Evolutionary conservation across 805 yeast genomes (phyloP).

Genomic region (Nakazawaea ishiwadae): DNA sequence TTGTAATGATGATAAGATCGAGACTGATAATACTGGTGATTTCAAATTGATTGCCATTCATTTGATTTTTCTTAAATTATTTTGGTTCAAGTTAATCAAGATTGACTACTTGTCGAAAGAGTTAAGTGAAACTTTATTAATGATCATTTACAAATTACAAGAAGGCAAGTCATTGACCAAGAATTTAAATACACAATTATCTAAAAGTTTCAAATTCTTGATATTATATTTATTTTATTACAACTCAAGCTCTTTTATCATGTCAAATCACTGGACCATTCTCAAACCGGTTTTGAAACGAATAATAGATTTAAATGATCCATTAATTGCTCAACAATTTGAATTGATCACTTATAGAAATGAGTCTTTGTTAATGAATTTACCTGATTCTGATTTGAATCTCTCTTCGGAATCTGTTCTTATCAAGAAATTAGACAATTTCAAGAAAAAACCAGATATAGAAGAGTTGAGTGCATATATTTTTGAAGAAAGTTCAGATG

Average conservation of each 20-base stretch:
- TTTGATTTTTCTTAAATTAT: conserved; percentile 52
- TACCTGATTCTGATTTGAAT: conserved; percentile 5
- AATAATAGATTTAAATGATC: conserved; percentile 28
- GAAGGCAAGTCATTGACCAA: conserved; percentile 15
- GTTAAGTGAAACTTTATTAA: conserved; percentile 54
- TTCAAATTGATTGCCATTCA: conserved; percentile 23
- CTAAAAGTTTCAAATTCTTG: conserved; percentile 24
- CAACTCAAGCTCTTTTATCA: conserved; percentile 56
- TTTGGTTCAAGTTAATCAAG: conserved; percentile 65
- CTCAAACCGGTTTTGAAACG: conserved; percentile 45
- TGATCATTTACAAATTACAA: conserved; percentile 33
- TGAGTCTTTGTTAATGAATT: conserved; percentile 62
- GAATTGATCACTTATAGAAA: conserved; percentile 62
- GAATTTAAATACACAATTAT: conserved; percentile 4
- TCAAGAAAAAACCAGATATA: conserved; percentile 14
- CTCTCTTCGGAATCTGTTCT: conserved; percentile 17
- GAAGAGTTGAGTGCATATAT: conserved; percentile 15
- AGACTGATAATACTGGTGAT: conserved; percentile 14
- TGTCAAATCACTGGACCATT: conserved; percentile 59
- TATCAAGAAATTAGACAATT: conserved; percentile 24
- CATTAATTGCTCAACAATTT: conserved; percentile 39
- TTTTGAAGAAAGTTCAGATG: conserved; percentile 20
- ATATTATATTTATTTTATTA: conserved; percentile 39
- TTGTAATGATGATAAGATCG: conserved; percentile 2
- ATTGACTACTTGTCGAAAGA: conserved; percentile 59